phyloP scores from a whole-genome alignment of 2,329 filamentous ascomycete species.

The Gnomoniopsis sp. region DNA sequence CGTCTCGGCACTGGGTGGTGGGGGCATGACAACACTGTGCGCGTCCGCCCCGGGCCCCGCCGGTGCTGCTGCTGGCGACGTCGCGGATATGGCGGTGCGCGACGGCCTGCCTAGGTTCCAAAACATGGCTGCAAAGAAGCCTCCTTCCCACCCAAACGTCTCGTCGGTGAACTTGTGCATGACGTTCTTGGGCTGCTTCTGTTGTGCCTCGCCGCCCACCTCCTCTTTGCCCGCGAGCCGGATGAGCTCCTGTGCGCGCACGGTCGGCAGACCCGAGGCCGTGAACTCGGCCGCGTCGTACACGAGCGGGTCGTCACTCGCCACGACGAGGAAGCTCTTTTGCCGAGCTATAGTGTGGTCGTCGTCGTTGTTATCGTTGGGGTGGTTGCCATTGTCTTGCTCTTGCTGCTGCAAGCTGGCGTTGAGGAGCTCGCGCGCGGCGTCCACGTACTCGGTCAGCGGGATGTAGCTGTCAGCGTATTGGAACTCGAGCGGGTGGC shows the following conservation, averaged over 20 bases:
- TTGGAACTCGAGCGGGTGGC: conserved; percentile 72
- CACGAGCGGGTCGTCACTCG: conserved; percentile 78
- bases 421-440: conserved; percentile 54
- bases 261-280: conserved; percentile 28
- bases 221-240: conserved; percentile 65
- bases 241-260: conserved; percentile 72
- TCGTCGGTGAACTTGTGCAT: conserved; percentile 70
- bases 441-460: conserved; percentile 61
- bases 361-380: conserved; percentile 16
- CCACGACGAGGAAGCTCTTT: conserved; percentile 57
- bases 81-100: conserved; percentile 34
- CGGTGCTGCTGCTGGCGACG: conserved; percentile 21
- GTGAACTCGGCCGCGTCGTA: conserved; percentile 63
- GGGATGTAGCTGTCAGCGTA: conserved; percentile 78
- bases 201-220: conserved; percentile 33
- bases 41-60: conserved; percentile 16
- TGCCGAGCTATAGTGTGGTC: conserved; percentile 34
- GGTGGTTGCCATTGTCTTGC: background rate
- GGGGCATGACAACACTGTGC: too few relatives aligned
- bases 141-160: conserved; percentile 81
- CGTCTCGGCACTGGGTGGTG: conserved; percentile 50
- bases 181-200: conserved; percentile 40
- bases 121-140: conserved; percentile 79
- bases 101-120: conserved; percentile 65
- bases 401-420: conserved; percentile 29